Evolutionary conservation across 805 yeast genomes (phyloP).

Genomic region (Wickerhamiella hasegawae): DNA sequence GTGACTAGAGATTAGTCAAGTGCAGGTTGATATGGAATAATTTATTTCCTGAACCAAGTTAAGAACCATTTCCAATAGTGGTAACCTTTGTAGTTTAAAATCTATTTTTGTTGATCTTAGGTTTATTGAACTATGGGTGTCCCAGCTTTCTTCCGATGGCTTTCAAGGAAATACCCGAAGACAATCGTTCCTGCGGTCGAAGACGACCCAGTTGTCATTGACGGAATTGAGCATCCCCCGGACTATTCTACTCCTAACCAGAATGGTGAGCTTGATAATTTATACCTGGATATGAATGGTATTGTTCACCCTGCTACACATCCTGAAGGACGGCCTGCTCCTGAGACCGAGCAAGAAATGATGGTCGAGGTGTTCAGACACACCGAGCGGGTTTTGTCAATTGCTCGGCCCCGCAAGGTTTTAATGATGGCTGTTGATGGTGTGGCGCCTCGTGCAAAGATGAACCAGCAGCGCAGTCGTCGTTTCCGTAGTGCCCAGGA

Average conservation of each 20-base stretch:
- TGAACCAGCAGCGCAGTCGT: conserved; percentile 95
- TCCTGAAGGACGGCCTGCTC: conserved; percentile 92
- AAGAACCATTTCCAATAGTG: too few relatives aligned
- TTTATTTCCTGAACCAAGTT: too few relatives aligned
- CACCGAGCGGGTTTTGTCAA: conserved; percentile 76
- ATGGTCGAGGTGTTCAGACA: conserved; percentile 81
- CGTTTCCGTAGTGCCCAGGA: conserved; percentile 88
- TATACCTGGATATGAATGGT: conserved; percentile 96
- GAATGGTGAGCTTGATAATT: conserved; percentile 87
- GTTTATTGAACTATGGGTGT: too few relatives aligned
- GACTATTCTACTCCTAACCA: conserved; percentile 67
- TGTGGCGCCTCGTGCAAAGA: conserved; percentile 96
- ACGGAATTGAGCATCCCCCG: conserved; percentile 48
- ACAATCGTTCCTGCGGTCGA: conserved; percentile 82
- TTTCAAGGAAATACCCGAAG: conserved; percentile 83
- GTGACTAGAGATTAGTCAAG: not conserved
- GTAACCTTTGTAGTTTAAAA: not conserved
- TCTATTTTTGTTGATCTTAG: not conserved
- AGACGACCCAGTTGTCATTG: conserved; percentile 34
- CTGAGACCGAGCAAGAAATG: conserved; percentile 95
- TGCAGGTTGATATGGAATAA: too few relatives aligned
- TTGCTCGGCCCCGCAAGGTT: conserved; percentile 83
- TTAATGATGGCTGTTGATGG: conserved; percentile 98
- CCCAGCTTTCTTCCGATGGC: conserved; percentile 95
- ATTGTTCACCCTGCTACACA: conserved; percentile 98